phyloP scores from a whole-genome alignment of 2,329 filamentous ascomycete species.

The Neoarthrinium moseri region DNA sequence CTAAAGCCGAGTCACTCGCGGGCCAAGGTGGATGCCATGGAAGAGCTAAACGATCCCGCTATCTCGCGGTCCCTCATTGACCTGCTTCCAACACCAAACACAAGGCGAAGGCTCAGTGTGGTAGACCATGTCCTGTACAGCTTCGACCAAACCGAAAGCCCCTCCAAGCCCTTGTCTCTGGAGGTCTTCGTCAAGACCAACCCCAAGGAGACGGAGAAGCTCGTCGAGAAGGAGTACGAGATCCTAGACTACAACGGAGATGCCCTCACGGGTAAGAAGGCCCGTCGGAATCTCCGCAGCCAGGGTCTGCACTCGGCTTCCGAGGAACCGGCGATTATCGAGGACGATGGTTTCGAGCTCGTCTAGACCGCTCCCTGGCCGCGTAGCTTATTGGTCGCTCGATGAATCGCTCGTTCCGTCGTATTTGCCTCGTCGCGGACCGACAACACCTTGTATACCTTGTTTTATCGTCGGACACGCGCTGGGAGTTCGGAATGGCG shows the following conservation, averaged over 20 bases:
- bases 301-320: conserved; percentile 20
- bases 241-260: conserved; percentile 45
- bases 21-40: conserved; percentile 29
- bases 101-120: conserved; percentile 19
- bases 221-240: conserved; percentile 48
- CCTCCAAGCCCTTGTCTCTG: conserved; percentile 37
- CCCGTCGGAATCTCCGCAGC: conserved; percentile 37
- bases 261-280: conserved; percentile 41
- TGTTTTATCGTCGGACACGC: no score
- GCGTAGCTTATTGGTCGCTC: background rate
- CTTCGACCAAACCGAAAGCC: conserved; percentile 39
- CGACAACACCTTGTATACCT: no score
- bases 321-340: conserved; percentile 25
- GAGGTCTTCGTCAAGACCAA: conserved; percentile 35
- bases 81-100: conserved; percentile 23
- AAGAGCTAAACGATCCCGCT: conserved; percentile 34
- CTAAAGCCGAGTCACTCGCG: conserved; percentile 28
- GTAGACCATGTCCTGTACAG: conserved; percentile 41
- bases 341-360: conserved; percentile 43
- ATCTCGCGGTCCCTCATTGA: conserved; percentile 34
- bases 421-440: background rate
- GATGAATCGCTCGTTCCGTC: background rate
- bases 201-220: conserved; percentile 39
- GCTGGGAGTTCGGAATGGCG: no score
- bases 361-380: conserved; percentile 20